phyloP scores from a whole-genome alignment of 2,329 filamentous ascomycete species.

The Teratosphaeria pseudoeucalypti region DNA sequence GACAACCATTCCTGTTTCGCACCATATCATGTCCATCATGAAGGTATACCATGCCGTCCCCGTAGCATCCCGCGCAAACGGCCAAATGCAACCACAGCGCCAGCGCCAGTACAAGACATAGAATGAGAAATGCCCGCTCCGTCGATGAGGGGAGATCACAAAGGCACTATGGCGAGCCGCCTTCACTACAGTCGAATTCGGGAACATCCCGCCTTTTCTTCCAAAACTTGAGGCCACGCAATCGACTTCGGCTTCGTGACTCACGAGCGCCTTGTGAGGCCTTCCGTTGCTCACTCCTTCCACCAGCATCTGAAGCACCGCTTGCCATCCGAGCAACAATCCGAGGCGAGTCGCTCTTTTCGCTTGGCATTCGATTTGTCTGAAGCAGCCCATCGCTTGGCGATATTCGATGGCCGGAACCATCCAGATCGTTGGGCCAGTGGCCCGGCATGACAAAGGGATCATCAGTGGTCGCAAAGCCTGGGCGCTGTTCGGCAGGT shows the following conservation, averaged over 20 bases:
- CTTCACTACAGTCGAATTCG: conserved; percentile 1
- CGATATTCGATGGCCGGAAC: conserved; percentile 6
- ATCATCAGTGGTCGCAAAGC: conserved; percentile 11
- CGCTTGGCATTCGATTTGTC: conserved; percentile 9
- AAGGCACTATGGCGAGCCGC: conserved; percentile 5
- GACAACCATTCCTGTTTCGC: not conserved
- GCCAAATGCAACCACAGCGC: not conserved
- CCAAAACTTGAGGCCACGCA: conserved; percentile 28
- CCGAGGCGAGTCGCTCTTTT: conserved; percentile 11
- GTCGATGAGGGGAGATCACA: not conserved
- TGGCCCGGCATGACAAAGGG: conserved; percentile 11
- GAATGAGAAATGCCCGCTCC: not conserved
- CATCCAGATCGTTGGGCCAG: conserved; percentile 15
- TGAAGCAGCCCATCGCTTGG: conserved; percentile 11
- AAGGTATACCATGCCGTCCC: not conserved
- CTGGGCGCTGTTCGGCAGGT: conserved; percentile 4
- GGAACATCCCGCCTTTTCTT: conserved; percentile 21
- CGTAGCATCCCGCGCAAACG: not conserved
- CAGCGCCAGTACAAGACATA: not conserved
- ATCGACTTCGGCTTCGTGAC: conserved; percentile 25
- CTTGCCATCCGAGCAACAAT: conserved; percentile 16
- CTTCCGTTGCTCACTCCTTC: conserved; percentile 7
- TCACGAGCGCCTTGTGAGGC: conserved; percentile 14
- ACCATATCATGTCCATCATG: not conserved
- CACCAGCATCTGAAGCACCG: conserved; percentile 12